These are phyloP conservation scores for Sanghuangporus sanghuang DNA, from an alignment of 1,284 basidiomycete genomes.

Conservation along the genomic window DNA sequence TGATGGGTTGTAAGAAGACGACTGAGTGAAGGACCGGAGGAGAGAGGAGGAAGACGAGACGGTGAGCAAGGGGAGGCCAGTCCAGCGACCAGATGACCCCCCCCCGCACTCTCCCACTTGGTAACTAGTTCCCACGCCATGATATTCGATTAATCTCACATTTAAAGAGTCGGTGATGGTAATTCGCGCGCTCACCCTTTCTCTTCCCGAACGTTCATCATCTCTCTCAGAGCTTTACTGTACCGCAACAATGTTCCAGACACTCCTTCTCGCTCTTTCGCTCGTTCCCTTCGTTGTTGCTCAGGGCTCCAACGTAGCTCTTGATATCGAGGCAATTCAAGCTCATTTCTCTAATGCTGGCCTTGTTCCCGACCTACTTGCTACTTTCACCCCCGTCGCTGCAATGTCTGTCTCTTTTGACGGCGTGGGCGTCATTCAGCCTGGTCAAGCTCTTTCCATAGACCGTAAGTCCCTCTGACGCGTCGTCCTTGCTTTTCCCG, in stretches of 20 bases:
- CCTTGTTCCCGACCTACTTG: conserved; percentile 53
- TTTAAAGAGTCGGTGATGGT: not conserved
- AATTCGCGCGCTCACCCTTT: conserved; percentile 1
- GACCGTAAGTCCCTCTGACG: conserved; percentile 38
- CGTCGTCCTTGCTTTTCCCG: not conserved
- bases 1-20: not conserved
- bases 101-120: not conserved
- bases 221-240: not conserved
- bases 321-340: conserved; percentile 48
- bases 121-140: not conserved
- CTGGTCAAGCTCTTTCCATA: conserved; percentile 56
- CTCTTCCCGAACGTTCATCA: conserved; percentile 6
- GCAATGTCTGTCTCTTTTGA: conserved; percentile 48
- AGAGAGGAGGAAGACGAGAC: not conserved
- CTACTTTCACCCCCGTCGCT: conserved; percentile 52
- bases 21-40: not conserved
- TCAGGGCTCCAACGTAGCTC: conserved; percentile 32
- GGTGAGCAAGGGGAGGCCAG: not conserved
- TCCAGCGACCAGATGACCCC: not conserved
- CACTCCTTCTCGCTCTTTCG: conserved; percentile 31
- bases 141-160: too few species aligned
- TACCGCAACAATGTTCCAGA: conserved; percentile 7
- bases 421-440: conserved; percentile 42
- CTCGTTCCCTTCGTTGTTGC: conserved; percentile 37
- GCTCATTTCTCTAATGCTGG: conserved; percentile 56